Evolutionary conservation across 2,329 filamentous ascomycete genomes (phyloP).

Genomic region (Alternaria conjuncta): DNA sequence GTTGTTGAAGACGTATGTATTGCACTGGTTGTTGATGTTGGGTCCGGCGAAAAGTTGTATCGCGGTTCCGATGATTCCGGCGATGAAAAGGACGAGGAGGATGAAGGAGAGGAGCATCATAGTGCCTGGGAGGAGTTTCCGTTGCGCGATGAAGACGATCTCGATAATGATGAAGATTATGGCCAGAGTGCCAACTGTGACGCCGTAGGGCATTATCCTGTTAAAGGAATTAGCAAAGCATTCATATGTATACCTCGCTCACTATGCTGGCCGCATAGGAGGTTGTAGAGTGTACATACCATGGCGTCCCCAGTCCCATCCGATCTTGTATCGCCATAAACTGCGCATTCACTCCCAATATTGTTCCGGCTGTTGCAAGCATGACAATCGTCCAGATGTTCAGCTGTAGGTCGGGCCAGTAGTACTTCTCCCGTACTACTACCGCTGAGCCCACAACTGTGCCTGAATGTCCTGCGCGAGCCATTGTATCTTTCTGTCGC

Average conservation of each 20-base stretch:
- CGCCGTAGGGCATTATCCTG: conserved; percentile 71
- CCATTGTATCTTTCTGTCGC: conserved; percentile 35
- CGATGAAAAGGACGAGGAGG: conserved; percentile 66
- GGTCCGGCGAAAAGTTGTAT: conserved; percentile 66
- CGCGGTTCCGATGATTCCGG: conserved; percentile 67
- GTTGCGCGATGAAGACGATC: conserved; percentile 62
- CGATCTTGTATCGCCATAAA: conserved; percentile 66
- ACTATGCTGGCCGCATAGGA: neutral
- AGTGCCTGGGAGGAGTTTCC: conserved; percentile 63
- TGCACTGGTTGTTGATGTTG: conserved; percentile 66
- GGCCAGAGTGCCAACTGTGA: conserved; percentile 63
- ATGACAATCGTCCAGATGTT: conserved; percentile 71
- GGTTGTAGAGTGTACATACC: conserved; percentile 52
- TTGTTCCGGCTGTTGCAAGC: conserved; percentile 62
- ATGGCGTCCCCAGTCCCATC: conserved; percentile 64
- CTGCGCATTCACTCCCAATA: conserved; percentile 66
- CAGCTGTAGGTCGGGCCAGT: conserved; percentile 70
- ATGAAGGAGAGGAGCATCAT: conserved; percentile 68
- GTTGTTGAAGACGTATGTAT: conserved; percentile 61
- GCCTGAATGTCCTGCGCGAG: conserved; percentile 39
- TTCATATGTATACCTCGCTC: neutral
- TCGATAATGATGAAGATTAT: conserved; percentile 66
- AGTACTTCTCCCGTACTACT: conserved; percentile 61
- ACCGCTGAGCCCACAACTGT: conserved; percentile 49
- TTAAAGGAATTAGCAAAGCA: neutral